Conservation (phyloP, 2,329 filamentous ascomycete species). For the Beauveria australis region DNA sequence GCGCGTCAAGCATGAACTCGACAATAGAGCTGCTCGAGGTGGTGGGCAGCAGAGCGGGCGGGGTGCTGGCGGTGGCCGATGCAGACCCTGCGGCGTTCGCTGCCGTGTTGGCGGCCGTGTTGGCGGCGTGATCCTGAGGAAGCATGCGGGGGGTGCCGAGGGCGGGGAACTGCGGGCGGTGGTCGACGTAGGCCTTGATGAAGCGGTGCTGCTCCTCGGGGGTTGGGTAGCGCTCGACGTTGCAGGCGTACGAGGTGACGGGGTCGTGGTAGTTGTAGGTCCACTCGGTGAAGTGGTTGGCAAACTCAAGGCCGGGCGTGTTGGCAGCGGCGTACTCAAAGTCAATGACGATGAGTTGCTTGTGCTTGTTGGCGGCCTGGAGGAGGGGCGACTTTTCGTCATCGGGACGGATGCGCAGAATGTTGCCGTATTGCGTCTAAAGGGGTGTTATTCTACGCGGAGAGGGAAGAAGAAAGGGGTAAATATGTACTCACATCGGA, state of each 20-base stretch:
- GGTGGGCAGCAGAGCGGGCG: constrained; percentile 28
- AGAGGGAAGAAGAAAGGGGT: background rate
- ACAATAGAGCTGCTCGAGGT: constrained; percentile 44
- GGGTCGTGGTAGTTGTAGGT: constrained; percentile 92
- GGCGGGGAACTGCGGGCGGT: constrained; percentile 60
- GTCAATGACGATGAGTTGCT: constrained; percentile 93
- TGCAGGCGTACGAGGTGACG: constrained; percentile 56
- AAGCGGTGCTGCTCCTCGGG: constrained; percentile 77
- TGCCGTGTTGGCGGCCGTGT: constrained; percentile 18
- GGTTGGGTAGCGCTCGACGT: constrained; percentile 63
- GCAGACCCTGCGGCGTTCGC: constrained; percentile 16
- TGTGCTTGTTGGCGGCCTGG: constrained; percentile 86
- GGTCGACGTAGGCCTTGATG: constrained; percentile 76
- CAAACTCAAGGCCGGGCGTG: constrained; percentile 78
- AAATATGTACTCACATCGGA: constrained; percentile 66
- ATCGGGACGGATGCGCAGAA: constrained; percentile 63
- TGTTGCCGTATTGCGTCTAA: constrained; percentile 96
- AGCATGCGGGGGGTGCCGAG: constrained; percentile 41
- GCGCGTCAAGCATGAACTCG: constrained; percentile 78
- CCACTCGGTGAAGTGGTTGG: constrained; percentile 98
- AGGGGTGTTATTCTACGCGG: background rate
- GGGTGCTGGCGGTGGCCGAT: background rate
- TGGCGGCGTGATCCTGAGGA: constrained; percentile 32
- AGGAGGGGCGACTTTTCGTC: constrained; percentile 77
- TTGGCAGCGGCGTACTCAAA: constrained; percentile 97